Evolutionary conservation across 768 basidiomycete genomes (phyloP), one percentile per base, ranked within the genome.

Genomic region (Tylopilus felleus): DNA sequence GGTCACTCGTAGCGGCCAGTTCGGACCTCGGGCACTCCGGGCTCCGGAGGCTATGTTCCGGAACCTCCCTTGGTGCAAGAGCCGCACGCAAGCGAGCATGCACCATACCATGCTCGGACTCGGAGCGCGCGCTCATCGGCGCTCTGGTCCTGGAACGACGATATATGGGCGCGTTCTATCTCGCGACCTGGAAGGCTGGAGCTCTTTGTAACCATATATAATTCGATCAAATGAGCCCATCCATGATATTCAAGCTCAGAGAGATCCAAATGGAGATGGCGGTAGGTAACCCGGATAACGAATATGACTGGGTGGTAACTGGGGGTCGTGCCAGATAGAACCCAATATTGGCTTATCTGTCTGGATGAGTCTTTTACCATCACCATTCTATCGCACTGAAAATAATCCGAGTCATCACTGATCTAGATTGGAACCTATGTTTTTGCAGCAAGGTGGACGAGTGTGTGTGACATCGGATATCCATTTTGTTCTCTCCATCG

Each of bases 1-100:
- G 47, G 29, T 33, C 14, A 13, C 25, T 2, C 1, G 14, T 14
- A 48, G 47, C 58, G 48, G 19, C 12, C 14, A 21, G n/a, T 40
- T 14, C 10, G 29, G 59, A 44, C 59, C 45, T 56, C 39, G 41
- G 53, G 39, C 25, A 60, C 58, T 25, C 29, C n/a, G 27, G 55
- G 40, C 56, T 47, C 56, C 47, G 38, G 17, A 17, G 13, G 35
- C 35, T 36, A 17, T 36, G 33, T 5, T 36, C 35, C 35, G 31
- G 38, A 21, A 33, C 33, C 33, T 33, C 16, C 33, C 33, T n/a
- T n/a, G n/a, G n/a, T n/a, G n/a, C 33, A 33, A 16, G 14, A 33
- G 33, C 33, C 33, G 33, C 16, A 12, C 6, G 29, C 29, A 33
- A 12, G 33, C 33, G 33, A 33, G 33, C 33, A 33, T 14, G n/a